These are phyloP conservation scores for Teratosphaeria gauchensis DNA, from an alignment of 2,329 filamentous ascomycete species.

Conservation along the genomic window DNA sequence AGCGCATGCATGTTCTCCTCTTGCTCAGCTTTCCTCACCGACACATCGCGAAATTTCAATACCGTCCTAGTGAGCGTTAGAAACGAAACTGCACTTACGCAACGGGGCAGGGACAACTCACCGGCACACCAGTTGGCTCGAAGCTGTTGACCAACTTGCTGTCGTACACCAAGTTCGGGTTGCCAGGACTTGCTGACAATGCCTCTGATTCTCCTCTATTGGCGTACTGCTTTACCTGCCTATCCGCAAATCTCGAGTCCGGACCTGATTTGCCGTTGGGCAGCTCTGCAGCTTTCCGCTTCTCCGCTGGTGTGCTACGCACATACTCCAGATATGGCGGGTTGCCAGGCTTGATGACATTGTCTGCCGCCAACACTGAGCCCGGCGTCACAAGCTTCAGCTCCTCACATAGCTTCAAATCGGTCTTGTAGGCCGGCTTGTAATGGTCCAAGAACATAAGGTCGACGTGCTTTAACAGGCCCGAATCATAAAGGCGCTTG, in stretches of 20 bases:
- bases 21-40: conserved; percentile 18
- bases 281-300: conserved; percentile 37
- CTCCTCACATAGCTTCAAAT: conserved; percentile 68
- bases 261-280: conserved; percentile 22
- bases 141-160: conserved; percentile 55
- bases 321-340: conserved; percentile 64
- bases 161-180: conserved; percentile 57
- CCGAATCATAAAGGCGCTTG: conserved; percentile 46
- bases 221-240: conserved; percentile 39
- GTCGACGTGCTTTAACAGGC: conserved; percentile 51
- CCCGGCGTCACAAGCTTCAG: conserved; percentile 55
- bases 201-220: conserved; percentile 38
- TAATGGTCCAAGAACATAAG: conserved; percentile 73
- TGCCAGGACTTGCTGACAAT: conserved; percentile 39
- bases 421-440: conserved; percentile 64
- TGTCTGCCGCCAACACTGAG: conserved; percentile 57
- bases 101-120: conserved; percentile 30
- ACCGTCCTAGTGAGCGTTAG: conserved; percentile 45
- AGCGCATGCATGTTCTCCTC: background rate
- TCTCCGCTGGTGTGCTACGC: conserved; percentile 52
- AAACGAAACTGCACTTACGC: background rate
- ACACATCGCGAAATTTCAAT: conserved; percentile 57
- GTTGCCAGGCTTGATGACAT: conserved; percentile 62
- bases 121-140: conserved; percentile 57
- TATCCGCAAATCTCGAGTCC: conserved; percentile 34